Conservation (phyloP, 768 basidiomycete species). For the Rickenella mellea region DNA sequence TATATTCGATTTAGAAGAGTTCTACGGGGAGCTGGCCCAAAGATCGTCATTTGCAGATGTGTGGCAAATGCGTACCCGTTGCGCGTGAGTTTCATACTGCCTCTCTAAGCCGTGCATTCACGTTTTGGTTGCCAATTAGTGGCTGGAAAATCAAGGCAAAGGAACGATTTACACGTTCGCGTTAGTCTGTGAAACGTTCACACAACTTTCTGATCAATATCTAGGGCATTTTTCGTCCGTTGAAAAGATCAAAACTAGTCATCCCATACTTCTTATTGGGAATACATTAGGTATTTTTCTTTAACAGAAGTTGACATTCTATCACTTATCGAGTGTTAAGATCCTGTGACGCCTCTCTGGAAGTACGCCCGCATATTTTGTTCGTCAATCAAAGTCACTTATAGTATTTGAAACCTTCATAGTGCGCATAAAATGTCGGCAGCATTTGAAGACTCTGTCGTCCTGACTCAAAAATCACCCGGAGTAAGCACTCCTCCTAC, state of each 20-base stretch:
- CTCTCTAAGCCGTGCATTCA: background rate
- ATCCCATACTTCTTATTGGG: background rate
- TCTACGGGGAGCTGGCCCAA: conserved; percentile 1
- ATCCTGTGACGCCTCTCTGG: background rate
- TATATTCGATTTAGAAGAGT: conserved; percentile 4
- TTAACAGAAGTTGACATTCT: background rate
- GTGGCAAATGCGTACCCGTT: background rate
- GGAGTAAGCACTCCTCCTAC: no score
- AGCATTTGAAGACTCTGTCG: background rate
- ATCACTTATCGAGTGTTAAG: background rate
- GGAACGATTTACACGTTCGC: conserved; percentile 7
- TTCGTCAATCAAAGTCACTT: background rate
- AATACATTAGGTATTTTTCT: background rate
- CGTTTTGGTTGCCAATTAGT: background rate
- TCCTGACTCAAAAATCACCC: background rate
- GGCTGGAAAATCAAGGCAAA: conserved; percentile 8
- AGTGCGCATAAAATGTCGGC: background rate
- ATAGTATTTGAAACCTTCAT: background rate
- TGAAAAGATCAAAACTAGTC: background rate
- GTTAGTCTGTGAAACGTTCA: background rate
- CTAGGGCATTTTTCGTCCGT: background rate
- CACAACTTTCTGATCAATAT: background rate
- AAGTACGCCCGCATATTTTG: background rate
- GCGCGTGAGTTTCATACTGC: background rate
- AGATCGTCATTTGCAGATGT: conserved; percentile 8